Evolutionary conservation across 164 flowering plant genomes (phyloP), one percentile per base, ranked within the genome.

Genomic region (Cinnamomum chago): DNA sequence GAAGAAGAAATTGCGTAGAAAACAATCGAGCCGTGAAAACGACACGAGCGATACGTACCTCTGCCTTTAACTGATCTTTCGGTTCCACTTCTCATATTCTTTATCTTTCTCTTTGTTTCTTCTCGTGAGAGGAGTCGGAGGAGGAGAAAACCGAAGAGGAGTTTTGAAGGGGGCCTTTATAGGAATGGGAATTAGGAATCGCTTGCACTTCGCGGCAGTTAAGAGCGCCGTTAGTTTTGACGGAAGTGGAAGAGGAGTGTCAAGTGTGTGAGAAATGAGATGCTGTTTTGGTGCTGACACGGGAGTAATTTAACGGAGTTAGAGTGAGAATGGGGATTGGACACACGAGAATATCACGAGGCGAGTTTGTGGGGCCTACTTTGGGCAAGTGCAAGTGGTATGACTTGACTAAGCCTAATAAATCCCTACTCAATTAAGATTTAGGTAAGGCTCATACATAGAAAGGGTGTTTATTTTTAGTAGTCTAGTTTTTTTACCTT

Each of bases 211-310:
- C 78, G 74, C 79, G 78, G 72, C 81, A 35, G 68, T 70, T 18
- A 6, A 6, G 73, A 75, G 73, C 35, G 67, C 13, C 72, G 72
- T 79, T 76, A 71, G 70, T 72, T 81, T 74, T 75, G 83, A 83
- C 85, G 79, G 84, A 68, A 18, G 11, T 7, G 30, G 47, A 0
- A 12, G 28, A 12, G 33, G 67, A 13, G 28, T 64, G 22, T 25
- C 25, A 24, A 24, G 27, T 25, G 27, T 25, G 47, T 1, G 47
- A 30, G 5, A 30, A 30, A 30, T 30, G 35, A 40, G 47, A 40
- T 40, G 47, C 47, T 7, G 47, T 40, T 40, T 40, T 40, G 47
- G 10, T 40, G 35, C 35, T 30, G 35, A 30, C 35, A 30, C 35
- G 35, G 35, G 35, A 30, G 35, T 30, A 30, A 3, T 30, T 3